Conservation (phyloP, 495 filamentous ascomycete species). For the Lasiosphaeris hirsuta region DNA sequence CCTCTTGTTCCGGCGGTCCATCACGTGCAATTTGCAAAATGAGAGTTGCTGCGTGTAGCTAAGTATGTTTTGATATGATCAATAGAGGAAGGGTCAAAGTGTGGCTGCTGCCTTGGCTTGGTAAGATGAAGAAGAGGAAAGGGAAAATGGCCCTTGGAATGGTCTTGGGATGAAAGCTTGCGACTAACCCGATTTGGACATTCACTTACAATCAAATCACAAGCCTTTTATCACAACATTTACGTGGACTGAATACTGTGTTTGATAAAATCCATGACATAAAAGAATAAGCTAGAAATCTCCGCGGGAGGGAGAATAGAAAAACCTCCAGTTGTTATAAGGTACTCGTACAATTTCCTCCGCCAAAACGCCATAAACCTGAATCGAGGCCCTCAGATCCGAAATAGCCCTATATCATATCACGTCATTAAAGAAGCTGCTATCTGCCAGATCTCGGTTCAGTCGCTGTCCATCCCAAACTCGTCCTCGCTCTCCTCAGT, state of each 20-base stretch:
- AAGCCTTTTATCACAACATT: too few relatives aligned
- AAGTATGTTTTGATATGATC: too few relatives aligned
- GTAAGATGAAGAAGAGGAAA: too few relatives aligned
- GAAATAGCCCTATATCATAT: not conserved
- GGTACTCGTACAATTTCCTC: not conserved
- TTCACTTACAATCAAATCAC: too few relatives aligned
- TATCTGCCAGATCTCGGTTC: not conserved
- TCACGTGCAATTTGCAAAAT: not conserved
- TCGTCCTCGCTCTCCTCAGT: conserved; percentile 17
- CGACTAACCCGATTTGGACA: not conserved
- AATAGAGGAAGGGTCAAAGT: too few relatives aligned
- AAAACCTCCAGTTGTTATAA: not conserved
- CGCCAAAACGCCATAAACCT: not conserved
- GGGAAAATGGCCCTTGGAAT: too few relatives aligned
- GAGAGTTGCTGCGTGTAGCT: not conserved
- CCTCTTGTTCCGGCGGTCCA: not conserved
- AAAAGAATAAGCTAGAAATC: too few relatives aligned
- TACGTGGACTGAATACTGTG: too few relatives aligned
- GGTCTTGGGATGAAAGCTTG: too few relatives aligned
- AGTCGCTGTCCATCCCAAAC: conserved; percentile 30
- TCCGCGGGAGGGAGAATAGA: too few relatives aligned
- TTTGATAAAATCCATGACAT: not conserved
- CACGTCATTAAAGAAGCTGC: not conserved
- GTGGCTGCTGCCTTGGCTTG: too few relatives aligned
- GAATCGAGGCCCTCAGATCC: too few relatives aligned